Evolutionary conservation across 768 basidiomycete species (phyloP).

Genomic region (Boletus pseudopeckii): DNA sequence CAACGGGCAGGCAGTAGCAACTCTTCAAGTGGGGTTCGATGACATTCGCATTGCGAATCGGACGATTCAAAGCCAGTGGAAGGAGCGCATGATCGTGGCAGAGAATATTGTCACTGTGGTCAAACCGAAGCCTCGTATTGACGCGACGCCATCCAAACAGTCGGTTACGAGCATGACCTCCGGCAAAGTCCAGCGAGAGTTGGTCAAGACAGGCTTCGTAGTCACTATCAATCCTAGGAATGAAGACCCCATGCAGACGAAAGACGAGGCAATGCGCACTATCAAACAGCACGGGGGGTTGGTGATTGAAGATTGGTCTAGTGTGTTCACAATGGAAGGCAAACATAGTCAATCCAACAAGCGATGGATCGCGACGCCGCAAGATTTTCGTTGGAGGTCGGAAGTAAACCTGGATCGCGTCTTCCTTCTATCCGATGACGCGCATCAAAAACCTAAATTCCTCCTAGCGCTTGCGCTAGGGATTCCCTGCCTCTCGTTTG

Average conservation of each 20-base stretch:
- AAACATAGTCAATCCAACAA: slow-evolving; percentile 39
- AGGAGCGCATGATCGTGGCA: slow-evolving; percentile 43
- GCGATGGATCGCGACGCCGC: slow-evolving; percentile 50
- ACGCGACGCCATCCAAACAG: slow-evolving; percentile 48
- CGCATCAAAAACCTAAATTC: slow-evolving; percentile 73
- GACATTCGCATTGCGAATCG: slow-evolving; percentile 51
- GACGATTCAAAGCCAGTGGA: slow-evolving; percentile 51
- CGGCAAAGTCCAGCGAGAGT: slow-evolving; percentile 34
- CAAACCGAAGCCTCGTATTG: slow-evolving; percentile 33
- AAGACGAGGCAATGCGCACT: slow-evolving; percentile 38
- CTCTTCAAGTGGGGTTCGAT: slow-evolving; percentile 29
- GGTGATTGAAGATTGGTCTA: slow-evolving; percentile 61
- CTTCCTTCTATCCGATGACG: slow-evolving; percentile 66
- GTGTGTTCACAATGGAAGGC: slow-evolving; percentile 56
- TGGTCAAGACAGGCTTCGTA: slow-evolving; percentile 54
- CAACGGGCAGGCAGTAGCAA: slow-evolving; percentile 29
- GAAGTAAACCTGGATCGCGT: slow-evolving; percentile 42
- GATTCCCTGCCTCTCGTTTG: slow-evolving; percentile 69
- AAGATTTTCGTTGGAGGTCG: slow-evolving; percentile 45
- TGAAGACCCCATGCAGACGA: slow-evolving; percentile 37
- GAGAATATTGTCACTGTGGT: slow-evolving; percentile 43
- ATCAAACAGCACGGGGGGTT: slow-evolving; percentile 53
- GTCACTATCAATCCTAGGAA: slow-evolving; percentile 47
- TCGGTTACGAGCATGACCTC: slow-evolving; percentile 40
- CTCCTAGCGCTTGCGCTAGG: slow-evolving; percentile 81